Conservation (phyloP, 1,139 yeast species). For the Yamadazyma oceani region DNA sequence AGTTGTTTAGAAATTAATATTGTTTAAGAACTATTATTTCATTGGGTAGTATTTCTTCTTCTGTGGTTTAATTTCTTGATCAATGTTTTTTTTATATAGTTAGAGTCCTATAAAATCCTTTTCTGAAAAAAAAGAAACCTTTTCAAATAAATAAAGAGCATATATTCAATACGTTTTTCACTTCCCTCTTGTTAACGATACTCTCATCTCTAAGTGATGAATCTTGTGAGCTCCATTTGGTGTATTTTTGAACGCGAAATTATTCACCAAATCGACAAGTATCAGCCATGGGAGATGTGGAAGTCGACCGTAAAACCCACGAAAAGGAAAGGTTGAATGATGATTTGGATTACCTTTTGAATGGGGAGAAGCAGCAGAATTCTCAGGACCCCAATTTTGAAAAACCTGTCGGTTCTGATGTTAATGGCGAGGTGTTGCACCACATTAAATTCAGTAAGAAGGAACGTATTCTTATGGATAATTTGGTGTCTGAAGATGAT, state of each 20-base stretch:
- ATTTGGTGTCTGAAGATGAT: slow-evolving; percentile 6
- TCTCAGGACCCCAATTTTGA: neutral
- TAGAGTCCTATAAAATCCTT: slow-evolving; percentile 10
- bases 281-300: neutral
- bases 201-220: too few relatives aligned
- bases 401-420: too few relatives aligned
- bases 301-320: neutral
- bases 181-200: too few relatives aligned
- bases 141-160: slow-evolving; percentile 15
- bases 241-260: too few relatives aligned
- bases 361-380: slow-evolving; percentile 2
- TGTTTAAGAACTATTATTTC: slow-evolving; percentile 4
- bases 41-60: slow-evolving; percentile 1
- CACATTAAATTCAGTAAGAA: slow-evolving; percentile 5
- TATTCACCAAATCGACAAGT: neutral
- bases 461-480: slow-evolving; percentile 4
- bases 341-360: slow-evolving; percentile 19
- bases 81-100: slow-evolving; percentile 5
- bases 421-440: neutral
- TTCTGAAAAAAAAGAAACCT: slow-evolving; percentile 1
- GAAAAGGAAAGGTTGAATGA: slow-evolving; percentile 4
- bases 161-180: slow-evolving; percentile 8
- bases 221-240: too few relatives aligned
- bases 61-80: neutral
- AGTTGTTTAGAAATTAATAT: slow-evolving; percentile 15